Evolutionary conservation across 441 rosid species (phyloP).

Genomic region (Pelargonium fulgidum): DNA sequence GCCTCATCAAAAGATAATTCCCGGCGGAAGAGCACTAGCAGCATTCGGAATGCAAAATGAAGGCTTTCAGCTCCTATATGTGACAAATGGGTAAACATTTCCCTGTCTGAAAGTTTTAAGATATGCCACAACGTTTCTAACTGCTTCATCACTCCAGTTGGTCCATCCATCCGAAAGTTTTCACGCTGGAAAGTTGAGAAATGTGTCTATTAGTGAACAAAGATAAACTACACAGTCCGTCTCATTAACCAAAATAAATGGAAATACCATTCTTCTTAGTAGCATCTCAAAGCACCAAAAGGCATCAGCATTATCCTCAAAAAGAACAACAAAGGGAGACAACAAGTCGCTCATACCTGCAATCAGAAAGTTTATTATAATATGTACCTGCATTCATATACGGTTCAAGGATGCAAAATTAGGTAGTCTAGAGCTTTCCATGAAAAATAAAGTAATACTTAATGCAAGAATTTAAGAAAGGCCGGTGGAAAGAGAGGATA

Average conservation of each 20-base stretch:
- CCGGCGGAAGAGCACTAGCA: slow-evolving; percentile 80
- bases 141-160: slow-evolving; percentile 88
- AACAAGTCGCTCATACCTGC: slow-evolving; percentile 94
- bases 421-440: slow-evolving; percentile 6
- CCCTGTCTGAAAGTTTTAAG: slow-evolving; percentile 73
- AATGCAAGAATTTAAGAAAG: not conserved
- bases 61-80: slow-evolving; percentile 90
- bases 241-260: slow-evolving; percentile 9
- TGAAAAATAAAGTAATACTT: slow-evolving; percentile 6
- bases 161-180: slow-evolving; percentile 90
- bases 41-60: slow-evolving; percentile 93
- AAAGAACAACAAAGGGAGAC: slow-evolving; percentile 85
- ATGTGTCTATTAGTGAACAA: slow-evolving; percentile 25
- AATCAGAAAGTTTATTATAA: slow-evolving; percentile 25
- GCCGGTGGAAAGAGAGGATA: not conserved
- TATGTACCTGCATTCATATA: slow-evolving; percentile 7
- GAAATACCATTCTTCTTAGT: slow-evolving; percentile 74
- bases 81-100: slow-evolving; percentile 70
- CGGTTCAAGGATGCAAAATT: slow-evolving; percentile 6
- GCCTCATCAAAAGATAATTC: slow-evolving; percentile 78
- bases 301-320: slow-evolving; percentile 89
- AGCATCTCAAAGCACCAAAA: slow-evolving; percentile 99
- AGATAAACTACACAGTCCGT: slow-evolving; percentile 16
- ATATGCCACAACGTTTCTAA: slow-evolving; percentile 78
- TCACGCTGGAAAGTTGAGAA: slow-evolving; percentile 48